A percentile compares a stretch with the other conserved stretches of the same genome.
Conservation (phyloP, 2,329 filamentous ascomycete genomes). For the Immersiporthe knoxdaviesiana region DNA sequence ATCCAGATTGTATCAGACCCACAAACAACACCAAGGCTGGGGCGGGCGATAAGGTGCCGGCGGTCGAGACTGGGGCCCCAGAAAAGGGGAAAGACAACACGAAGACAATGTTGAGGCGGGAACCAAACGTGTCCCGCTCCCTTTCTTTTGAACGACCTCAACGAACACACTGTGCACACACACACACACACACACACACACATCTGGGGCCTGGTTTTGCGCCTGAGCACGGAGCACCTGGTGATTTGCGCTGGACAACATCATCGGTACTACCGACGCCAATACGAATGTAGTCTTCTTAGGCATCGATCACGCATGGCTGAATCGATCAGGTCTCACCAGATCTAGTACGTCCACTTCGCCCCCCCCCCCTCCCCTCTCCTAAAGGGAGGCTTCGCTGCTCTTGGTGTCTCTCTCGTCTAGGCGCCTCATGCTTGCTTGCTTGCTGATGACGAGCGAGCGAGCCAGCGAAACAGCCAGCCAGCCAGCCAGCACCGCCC, state of each 20-base stretch:
- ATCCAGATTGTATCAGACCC: slow-evolving; percentile 3
- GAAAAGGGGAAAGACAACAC: slow-evolving; percentile 6
- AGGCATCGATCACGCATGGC: slow-evolving; percentile 29
- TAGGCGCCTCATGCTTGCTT: background rate
- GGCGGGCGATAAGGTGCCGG: slow-evolving; percentile 9
- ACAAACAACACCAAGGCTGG: background rate
- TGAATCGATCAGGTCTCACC: slow-evolving; percentile 27
- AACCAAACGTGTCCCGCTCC: no score
- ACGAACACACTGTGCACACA: no score
- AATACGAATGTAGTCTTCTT: slow-evolving; percentile 24
- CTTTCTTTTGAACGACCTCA: slow-evolving; percentile 2
- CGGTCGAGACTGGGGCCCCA: slow-evolving; percentile 5
- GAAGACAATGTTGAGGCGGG: background rate
- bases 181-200: no score
- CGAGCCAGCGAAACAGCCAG: no score
- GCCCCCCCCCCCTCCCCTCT: no score
- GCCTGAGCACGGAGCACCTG: slow-evolving; percentile 4
- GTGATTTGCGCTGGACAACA: slow-evolving; percentile 23
- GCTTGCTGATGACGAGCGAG: background rate
- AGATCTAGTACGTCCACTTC: slow-evolving; percentile 22
- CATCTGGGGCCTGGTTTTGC: background rate
- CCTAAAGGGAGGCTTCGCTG: background rate
- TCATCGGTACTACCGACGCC: slow-evolving; percentile 27
- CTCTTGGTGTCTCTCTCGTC: background rate
- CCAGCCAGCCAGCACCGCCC: background rate